These are phyloP conservation scores for Cymbopogon citratus DNA, from an alignment of 176 grass and related monocot genomes.

Conservation along the genomic window DNA sequence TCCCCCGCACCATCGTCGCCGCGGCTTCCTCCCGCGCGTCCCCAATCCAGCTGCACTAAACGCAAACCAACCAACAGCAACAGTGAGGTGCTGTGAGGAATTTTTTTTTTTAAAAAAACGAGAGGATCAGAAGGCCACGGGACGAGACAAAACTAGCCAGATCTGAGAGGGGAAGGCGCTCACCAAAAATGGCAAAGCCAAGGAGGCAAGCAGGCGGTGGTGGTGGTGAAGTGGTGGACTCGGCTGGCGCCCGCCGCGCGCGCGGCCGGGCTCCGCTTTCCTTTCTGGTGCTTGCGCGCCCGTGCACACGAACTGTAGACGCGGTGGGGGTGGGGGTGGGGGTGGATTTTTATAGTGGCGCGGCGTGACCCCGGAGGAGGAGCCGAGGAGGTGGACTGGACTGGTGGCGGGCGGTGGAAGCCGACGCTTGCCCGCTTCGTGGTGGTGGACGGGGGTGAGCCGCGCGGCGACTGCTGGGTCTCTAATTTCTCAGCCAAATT, in stretches of 20 bases:
- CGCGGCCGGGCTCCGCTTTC: no score
- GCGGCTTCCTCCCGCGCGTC: not conserved
- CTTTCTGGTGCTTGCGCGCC: constrained; percentile 13
- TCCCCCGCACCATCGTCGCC: constrained; percentile 44
- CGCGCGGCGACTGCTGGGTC: not conserved
- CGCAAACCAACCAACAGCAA: not conserved
- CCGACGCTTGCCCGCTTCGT: not conserved
- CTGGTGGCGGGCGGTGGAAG: not conserved
- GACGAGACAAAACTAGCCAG: constrained; percentile 6
- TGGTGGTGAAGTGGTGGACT: not conserved
- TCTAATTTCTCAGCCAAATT: no score
- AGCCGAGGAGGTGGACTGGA: not conserved
- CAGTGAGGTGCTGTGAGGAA: not conserved
- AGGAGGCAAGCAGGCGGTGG: not conserved
- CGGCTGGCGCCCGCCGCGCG: not conserved
- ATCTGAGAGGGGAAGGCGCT: constrained; percentile 25
- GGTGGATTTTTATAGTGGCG: constrained; percentile 8
- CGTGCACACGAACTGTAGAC: not conserved
- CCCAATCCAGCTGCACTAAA: not conserved
- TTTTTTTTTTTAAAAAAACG: not conserved
- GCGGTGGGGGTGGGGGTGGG: not conserved
- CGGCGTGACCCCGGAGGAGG: not conserved
- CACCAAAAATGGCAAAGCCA: constrained; percentile 39
- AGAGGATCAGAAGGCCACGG: not conserved
- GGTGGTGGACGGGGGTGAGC: not conserved